phyloP scores from a whole-genome alignment of 1,284 basidiomycete genomes.

The Afroboletus lepidellus region DNA sequence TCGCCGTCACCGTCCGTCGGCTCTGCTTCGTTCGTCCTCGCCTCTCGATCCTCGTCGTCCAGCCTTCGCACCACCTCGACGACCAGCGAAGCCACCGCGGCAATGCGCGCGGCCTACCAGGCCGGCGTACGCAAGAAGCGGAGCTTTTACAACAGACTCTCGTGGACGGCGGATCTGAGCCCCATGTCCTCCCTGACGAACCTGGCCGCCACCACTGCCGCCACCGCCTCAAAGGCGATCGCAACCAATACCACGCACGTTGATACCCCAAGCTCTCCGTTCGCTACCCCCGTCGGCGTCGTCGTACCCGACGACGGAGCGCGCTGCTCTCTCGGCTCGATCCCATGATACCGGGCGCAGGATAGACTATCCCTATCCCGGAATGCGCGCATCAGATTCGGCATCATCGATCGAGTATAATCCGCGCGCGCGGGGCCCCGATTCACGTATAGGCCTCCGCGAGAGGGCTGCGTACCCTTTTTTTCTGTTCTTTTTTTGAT shows the following conservation, averaged over 20 bases:
- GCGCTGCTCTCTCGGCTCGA: slow-evolving; percentile 9
- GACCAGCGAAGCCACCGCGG: slow-evolving; percentile 39
- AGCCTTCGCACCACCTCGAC: slow-evolving; percentile 28
- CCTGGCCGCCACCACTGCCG: slow-evolving; percentile 1
- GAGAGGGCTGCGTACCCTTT: not conserved
- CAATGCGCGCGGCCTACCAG: slow-evolving; percentile 57
- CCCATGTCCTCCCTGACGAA: slow-evolving; percentile 27
- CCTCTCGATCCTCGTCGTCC: slow-evolving; percentile 31
- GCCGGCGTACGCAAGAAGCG: slow-evolving; percentile 55
- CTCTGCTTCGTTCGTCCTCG: slow-evolving; percentile 29
- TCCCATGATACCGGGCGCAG: slow-evolving; percentile 17
- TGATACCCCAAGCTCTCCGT: slow-evolving; percentile 7
- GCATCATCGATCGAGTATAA: not conserved
- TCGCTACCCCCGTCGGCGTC: slow-evolving; percentile 4
- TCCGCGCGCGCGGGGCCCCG: not conserved
- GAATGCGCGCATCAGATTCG: not conserved
- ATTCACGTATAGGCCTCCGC: not conserved
- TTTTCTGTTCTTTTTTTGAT: slow-evolving; percentile 2
- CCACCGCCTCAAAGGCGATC: slow-evolving; percentile 18
- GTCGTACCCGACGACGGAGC: slow-evolving; percentile 4
- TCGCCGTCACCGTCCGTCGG: slow-evolving; percentile 33
- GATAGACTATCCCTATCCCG: not conserved
- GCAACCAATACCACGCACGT: slow-evolving; percentile 4
- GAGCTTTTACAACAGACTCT: slow-evolving; percentile 52
- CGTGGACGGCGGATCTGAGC: slow-evolving; percentile 44